Evolutionary conservation across 2,329 filamentous ascomycete genomes (phyloP).

Genomic region (Paecilomyces fulvus): DNA sequence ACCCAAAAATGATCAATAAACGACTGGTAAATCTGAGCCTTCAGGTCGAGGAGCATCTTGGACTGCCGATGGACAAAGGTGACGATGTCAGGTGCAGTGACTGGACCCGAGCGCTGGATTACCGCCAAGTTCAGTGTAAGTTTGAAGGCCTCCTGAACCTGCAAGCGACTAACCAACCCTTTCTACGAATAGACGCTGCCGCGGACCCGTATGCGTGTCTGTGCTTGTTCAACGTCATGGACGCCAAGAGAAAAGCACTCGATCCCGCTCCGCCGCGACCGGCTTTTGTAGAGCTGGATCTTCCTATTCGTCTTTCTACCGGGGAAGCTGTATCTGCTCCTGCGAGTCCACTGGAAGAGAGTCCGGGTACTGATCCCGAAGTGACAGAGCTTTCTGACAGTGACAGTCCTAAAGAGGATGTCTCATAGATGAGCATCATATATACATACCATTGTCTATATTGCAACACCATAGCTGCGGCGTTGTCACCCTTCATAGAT

Average conservation of each 20-base stretch:
- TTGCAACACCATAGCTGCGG: background rate
- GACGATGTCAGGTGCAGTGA: conserved; percentile 60
- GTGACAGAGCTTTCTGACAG: background rate
- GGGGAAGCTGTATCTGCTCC: conserved; percentile 18
- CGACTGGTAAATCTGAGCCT: conserved; percentile 55
- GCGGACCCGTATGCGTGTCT: conserved; percentile 74
- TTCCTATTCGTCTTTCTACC: conserved; percentile 52
- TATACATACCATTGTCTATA: background rate
- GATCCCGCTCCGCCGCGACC: conserved; percentile 64
- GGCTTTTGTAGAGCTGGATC: conserved; percentile 56
- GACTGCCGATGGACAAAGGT: conserved; percentile 69
- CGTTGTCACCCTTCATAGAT: background rate
- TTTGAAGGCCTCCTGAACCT: conserved; percentile 6
- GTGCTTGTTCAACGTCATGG: conserved; percentile 63
- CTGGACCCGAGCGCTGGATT: conserved; percentile 58
- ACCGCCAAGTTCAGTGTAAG: conserved; percentile 63
- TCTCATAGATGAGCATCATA: background rate
- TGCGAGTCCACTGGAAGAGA: conserved; percentile 1
- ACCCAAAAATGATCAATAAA: conserved; percentile 55
- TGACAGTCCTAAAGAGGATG: background rate
- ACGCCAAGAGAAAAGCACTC: conserved; percentile 58
- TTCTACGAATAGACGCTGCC: conserved; percentile 54
- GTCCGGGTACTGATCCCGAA: background rate
- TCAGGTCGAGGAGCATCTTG: conserved; percentile 63
- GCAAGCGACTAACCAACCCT: conserved; percentile 2